These are phyloP conservation scores for Brassica balearica DNA, from an alignment of 441 rosid species.

Conservation along the genomic window DNA sequence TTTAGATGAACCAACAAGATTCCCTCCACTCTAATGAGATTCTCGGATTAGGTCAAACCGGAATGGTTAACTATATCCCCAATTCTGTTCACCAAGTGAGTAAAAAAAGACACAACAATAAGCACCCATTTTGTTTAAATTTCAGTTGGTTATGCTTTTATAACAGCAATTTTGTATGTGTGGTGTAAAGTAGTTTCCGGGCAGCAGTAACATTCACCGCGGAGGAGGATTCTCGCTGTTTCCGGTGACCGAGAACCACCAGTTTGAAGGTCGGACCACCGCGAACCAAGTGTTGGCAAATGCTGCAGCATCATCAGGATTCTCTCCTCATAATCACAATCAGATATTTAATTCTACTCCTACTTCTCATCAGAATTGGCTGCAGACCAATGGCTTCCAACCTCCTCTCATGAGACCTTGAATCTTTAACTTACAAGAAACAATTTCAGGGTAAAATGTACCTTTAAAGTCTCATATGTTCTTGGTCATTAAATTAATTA, in stretches of 20 bases:
- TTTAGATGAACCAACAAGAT: slow-evolving; percentile 41
- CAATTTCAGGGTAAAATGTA: slow-evolving; percentile 2
- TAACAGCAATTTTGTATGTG: neutral
- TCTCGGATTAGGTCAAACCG: slow-evolving; percentile 46
- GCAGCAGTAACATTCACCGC: slow-evolving; percentile 66
- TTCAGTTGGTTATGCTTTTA: neutral
- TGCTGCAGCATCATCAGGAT: slow-evolving; percentile 99
- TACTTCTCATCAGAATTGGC: slow-evolving; percentile 65
- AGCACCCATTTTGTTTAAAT: neutral
- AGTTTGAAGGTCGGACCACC: slow-evolving; percentile 52
- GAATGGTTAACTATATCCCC: slow-evolving; percentile 41
- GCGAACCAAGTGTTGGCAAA: slow-evolving; percentile 66
- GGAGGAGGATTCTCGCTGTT: slow-evolving; percentile 71
- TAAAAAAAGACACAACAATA: neutral
- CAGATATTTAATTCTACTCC: slow-evolving; percentile 43
- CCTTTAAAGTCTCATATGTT: slow-evolving; percentile 3
- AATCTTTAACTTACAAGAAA: slow-evolving; percentile 33
- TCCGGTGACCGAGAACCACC: slow-evolving; percentile 52
- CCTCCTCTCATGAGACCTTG: slow-evolving; percentile 63
- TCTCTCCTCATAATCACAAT: slow-evolving; percentile 75
- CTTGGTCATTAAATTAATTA: slow-evolving; percentile 15
- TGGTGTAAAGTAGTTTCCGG: slow-evolving; percentile 51
- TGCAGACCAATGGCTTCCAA: slow-evolving; percentile 79
- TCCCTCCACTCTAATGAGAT: slow-evolving; percentile 36
- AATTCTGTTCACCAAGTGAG: slow-evolving; percentile 46